A percentile compares a stretch with the other conserved stretches of the same genome.
These are phyloP conservation scores for Globisporangium yorkense DNA, from an alignment of 352 stramenopile species.

Conservation along the genomic window DNA sequence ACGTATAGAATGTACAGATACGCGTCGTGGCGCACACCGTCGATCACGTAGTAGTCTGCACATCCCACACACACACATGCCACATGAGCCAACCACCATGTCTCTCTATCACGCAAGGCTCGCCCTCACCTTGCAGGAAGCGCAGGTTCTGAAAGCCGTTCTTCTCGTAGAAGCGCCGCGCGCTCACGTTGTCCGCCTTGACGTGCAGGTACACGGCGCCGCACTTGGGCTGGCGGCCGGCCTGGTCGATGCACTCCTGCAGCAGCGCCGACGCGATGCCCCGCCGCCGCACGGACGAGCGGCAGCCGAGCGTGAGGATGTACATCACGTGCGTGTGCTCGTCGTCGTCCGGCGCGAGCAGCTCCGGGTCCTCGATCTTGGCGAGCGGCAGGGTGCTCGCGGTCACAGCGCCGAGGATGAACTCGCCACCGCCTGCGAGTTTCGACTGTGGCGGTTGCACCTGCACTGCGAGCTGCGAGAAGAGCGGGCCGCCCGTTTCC, in stretches of 20 bases:
- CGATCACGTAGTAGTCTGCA: conserved; percentile 86
- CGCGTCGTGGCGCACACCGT: conserved; percentile 70
- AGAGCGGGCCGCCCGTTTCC: conserved; percentile 84
- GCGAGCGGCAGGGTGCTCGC: conserved; percentile 80
- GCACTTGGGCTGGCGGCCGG: conserved; percentile 67
- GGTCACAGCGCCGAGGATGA: conserved; percentile 89
- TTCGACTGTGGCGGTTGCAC: conserved; percentile 3
- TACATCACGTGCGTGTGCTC: conserved; percentile 91
- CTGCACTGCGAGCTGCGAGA: conserved; percentile 83
- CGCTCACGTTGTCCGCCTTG: conserved; percentile 93
- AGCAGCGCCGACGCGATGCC: conserved; percentile 91
- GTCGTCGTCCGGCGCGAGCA: conserved; percentile 48
- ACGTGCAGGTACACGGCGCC: conserved; percentile 96
- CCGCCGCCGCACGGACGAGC: conserved; percentile 72
- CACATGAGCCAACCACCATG: background rate
- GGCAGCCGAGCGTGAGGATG: conserved; percentile 93
- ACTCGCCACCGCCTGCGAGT: conserved; percentile 9
- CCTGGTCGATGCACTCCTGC: conserved; percentile 83
- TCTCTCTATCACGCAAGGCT: too few species aligned
- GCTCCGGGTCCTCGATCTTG: conserved; percentile 55
- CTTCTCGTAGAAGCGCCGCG: conserved; percentile 95
- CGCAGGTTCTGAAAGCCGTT: conserved; percentile 92
- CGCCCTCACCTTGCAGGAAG: conserved; percentile 79
- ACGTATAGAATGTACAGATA: conserved; percentile 86
- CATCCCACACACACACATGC: background rate